phyloP scores from a whole-genome alignment of 805 yeast species.

The Zygoascus tannicola region DNA sequence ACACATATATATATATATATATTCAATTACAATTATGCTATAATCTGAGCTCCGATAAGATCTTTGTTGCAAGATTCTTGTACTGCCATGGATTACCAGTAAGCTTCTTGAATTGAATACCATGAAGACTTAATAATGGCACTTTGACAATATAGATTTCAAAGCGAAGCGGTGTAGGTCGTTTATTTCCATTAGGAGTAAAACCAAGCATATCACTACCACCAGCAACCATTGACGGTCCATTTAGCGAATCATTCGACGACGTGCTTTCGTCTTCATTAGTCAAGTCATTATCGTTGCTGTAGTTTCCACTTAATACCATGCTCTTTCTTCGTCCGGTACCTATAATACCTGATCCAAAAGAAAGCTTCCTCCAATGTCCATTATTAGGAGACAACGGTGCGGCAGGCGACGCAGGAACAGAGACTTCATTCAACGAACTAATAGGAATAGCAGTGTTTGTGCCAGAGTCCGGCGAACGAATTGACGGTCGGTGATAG shows the following conservation, averaged over 20 bases:
- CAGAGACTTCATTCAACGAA: slow-evolving; percentile 2
- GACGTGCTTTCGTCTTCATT: slow-evolving; percentile 22
- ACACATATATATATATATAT: background rate
- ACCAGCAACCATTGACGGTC: slow-evolving; percentile 20
- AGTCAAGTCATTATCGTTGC: slow-evolving; percentile 7
- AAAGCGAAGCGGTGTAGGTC: slow-evolving; percentile 60
- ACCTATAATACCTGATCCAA: slow-evolving; percentile 21
- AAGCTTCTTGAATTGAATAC: slow-evolving; percentile 89
- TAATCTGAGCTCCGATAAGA: slow-evolving; percentile 61
- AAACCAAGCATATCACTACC: slow-evolving; percentile 32
- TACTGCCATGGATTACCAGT: slow-evolving; percentile 94
- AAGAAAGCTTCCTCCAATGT: slow-evolving; percentile 23
- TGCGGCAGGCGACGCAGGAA: slow-evolving; percentile 20
- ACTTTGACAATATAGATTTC: slow-evolving; percentile 90
- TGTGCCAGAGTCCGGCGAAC: slow-evolving; percentile 5
- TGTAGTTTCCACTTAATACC: slow-evolving; percentile 3
- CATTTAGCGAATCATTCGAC: slow-evolving; percentile 6
- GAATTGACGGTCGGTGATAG: slow-evolving; percentile 41
- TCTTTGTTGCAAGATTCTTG: slow-evolving; percentile 80
- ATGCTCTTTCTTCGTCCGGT: slow-evolving; percentile 13
- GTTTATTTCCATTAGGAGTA: slow-evolving; percentile 4
- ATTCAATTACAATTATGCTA: slow-evolving; percentile 23
- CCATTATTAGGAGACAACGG: slow-evolving; percentile 18
- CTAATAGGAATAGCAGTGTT: slow-evolving; percentile 6
- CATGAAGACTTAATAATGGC: slow-evolving; percentile 71